These are phyloP conservation scores for Psilocybe mexicana DNA, from an alignment of 1,284 basidiomycete species.

Conservation along the genomic window DNA sequence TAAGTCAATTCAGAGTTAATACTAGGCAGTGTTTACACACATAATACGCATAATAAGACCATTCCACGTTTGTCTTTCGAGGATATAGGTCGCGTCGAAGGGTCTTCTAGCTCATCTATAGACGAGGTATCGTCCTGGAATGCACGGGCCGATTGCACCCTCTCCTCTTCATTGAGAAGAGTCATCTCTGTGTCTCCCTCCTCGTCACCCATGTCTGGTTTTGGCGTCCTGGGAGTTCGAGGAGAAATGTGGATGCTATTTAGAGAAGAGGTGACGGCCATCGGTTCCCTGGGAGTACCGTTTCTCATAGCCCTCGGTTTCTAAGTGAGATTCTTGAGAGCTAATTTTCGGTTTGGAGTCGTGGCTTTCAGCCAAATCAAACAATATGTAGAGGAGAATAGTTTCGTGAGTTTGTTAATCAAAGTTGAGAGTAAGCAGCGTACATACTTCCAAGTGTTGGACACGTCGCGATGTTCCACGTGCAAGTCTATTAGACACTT, in stretches of 20 bases:
- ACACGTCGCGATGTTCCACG: conserved; percentile 11
- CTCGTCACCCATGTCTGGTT: conserved; percentile 36
- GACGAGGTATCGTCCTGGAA: conserved; percentile 36
- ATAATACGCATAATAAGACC: conserved; percentile 84
- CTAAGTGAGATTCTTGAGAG: background rate
- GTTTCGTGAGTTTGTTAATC: background rate
- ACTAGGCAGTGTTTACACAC: conserved; percentile 50
- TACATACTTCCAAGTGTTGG: background rate
- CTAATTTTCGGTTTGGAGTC: background rate
- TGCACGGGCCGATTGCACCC: conserved; percentile 45
- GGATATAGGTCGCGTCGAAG: conserved; percentile 54
- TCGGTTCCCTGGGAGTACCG: conserved; percentile 31
- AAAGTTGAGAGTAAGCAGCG: background rate
- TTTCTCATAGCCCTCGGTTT: conserved; percentile 39
- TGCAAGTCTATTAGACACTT: conserved; percentile 1
- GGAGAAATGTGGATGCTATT: conserved; percentile 67
- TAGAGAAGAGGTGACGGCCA: conserved; percentile 53
- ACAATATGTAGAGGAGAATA: background rate
- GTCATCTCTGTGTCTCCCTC: conserved; percentile 64
- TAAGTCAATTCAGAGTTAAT: conserved; percentile 17
- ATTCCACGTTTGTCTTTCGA: conserved; percentile 84
- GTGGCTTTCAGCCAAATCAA: background rate
- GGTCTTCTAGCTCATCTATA: conserved; percentile 25
- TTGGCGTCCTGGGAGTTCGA: conserved; percentile 45
- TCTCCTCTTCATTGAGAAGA: conserved; percentile 61